These are phyloP conservation scores for Geotrichum restrictum DNA, from an alignment of 1,139 yeast genomes.

Conservation along the genomic window DNA sequence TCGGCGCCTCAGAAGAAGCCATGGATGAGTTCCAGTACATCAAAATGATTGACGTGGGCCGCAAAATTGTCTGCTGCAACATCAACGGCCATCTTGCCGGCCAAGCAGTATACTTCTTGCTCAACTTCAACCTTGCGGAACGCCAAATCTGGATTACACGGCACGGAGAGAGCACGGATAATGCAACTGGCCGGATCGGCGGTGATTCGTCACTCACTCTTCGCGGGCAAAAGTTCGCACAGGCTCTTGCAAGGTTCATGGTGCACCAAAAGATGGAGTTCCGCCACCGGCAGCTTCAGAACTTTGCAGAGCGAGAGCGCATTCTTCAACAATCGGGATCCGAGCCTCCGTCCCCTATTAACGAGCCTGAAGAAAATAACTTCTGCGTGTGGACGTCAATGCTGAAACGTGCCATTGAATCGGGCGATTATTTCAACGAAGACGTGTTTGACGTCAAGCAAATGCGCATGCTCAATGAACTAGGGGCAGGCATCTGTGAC, in stretches of 20 bases:
- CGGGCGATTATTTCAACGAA: constrained; percentile 65
- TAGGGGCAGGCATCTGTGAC: constrained; percentile 89
- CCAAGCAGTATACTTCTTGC: constrained; percentile 82
- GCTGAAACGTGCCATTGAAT: constrained; percentile 72
- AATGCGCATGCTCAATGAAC: constrained; percentile 88
- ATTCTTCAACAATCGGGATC: constrained; percentile 33
- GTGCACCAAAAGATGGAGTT: constrained; percentile 67
- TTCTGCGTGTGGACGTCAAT: constrained; percentile 93
- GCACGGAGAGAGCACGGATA: constrained; percentile 88
- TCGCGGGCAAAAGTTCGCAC: constrained; percentile 71
- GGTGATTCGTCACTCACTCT: constrained; percentile 81
- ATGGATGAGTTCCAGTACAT: constrained; percentile 74
- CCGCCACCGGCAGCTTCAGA: constrained; percentile 57
- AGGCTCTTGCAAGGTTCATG: constrained; percentile 70
- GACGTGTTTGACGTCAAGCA: constrained; percentile 70
- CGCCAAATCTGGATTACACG: constrained; percentile 94
- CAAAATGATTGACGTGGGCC: constrained; percentile 94
- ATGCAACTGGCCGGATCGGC: constrained; percentile 82
- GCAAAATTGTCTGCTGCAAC: constrained; percentile 85
- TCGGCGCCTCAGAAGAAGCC: constrained; percentile 60
- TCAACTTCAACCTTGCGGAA: constrained; percentile 85
- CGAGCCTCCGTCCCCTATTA: constrained; percentile 37
- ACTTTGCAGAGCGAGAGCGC: constrained; percentile 43
- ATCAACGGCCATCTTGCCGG: constrained; percentile 91
- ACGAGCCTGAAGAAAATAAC: constrained; percentile 54